Evolutionary conservation across 2,329 filamentous ascomycete species (phyloP), one percentile per base, ranked within the genome.

Genomic region (Dothistroma pini): DNA sequence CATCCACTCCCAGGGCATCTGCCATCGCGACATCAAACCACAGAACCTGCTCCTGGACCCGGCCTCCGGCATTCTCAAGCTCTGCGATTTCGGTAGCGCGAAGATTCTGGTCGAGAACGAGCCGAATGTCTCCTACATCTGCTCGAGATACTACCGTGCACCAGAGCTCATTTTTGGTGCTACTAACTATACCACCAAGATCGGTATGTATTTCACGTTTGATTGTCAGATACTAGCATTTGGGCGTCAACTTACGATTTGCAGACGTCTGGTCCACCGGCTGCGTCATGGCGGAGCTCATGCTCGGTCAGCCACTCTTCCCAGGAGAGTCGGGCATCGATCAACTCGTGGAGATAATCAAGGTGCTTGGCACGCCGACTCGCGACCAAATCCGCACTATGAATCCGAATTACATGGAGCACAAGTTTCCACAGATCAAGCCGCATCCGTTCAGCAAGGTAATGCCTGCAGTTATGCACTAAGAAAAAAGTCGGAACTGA

Each of bases 351-450:
- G 95, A 99, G 79, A 99, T 99, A 75, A 99, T 99, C 84, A 99
- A 99, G 81, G 93, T 99, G 57, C 82, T 99, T 63, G 95, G 95
- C 62, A 99, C 95, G 19, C 95, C 95, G 19, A 97, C 95, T 38
- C 86, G 95, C 67, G 95, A 99, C 77, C 95, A 99, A 78, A 99
- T 99, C 73, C 90, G 95, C 70, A 99, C 95, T 68, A 99, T 99
- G 95, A 99, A 99, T 79, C 95, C 95, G 62, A 99, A 99, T 79
- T 99, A 99, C 79, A 99, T 99, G 95, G 95, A 99, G 81, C 95
- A 99, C 82, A 97, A 97, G 81, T 99, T 99, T 79, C 95, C 95
- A 53, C 95, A 99, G 78, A 99, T 99, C 82, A 99, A 99, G 83
- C 95, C 95, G 61, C 95, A 99, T 74, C 95, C 95, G 31, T 99